Base-by-base conservation (phyloP, 805 yeast genomes). In the Lachancea quebecensis region DNA sequence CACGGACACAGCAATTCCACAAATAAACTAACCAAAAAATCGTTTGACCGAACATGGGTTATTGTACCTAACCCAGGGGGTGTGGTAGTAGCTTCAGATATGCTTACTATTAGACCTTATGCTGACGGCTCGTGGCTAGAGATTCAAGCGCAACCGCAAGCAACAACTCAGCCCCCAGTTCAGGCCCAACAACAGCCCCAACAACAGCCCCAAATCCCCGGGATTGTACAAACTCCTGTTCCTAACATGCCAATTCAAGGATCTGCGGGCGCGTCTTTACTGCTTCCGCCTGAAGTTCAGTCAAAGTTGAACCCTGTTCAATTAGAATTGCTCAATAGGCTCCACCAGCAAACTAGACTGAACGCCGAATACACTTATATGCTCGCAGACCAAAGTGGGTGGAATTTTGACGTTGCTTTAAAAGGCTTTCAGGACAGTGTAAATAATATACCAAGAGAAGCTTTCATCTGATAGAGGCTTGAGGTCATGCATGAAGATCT, bases 1-100 rank as follows among this genome's bases (percentile, higher is more conserved):
- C 62, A 65, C 53, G 64, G 57, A 48, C 65, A 60, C 47, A 52
- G 54, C 11, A 40, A 59, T 6, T 51, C 61, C 39, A 41, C 56
- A 11, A 60, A 65, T 16, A 62, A 73, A 28, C 65, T 82, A 31
- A 68, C 77, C 4, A 73, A 72, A 53, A 83, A 93, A 60, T 79
- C 93, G 9, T 93, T 93, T 64, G 99, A 93, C 62, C 75, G 99
- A 58, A 73, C 82, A 0, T 80, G 93, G 60, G 71, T 86, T n/a
- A 69, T 85, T 21, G 81, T 89, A 1, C 80, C 85, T 11, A 83
- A 82, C 11, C 74, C 75, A 46, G 85, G 89, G 4, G 68, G 78
- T 28, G 78, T 87, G 70, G 70, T 88, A n/a, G 79, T 93, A 28
- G 96, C 95, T 12, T 83, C 95, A 30, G 99, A 93, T 65, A 62